Evolutionary conservation across 257 asterid genomes (phyloP), one percentile per base, ranked within the genome.

Genomic region (Solanum sejunctum): DNA sequence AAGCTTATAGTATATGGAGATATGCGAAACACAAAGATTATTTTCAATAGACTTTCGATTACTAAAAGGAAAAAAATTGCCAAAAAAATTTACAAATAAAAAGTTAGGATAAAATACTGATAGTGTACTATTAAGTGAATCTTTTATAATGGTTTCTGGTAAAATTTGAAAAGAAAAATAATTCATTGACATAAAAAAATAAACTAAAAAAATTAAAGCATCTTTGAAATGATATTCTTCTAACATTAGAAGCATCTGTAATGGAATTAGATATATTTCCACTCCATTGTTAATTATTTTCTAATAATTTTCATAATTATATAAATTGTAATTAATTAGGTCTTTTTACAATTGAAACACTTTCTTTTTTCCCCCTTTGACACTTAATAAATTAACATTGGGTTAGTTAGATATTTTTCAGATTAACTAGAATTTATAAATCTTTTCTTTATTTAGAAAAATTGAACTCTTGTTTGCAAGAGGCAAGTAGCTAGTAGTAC

Each of bases 191-290:
- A 23, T 32, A 32, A 28, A 75, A 49, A 75, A 47, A 49, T 26
- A 64, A 36, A 36, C 5, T 1, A 1, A 54, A 54, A 3, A 8
- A 64, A 64, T 12, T 64, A 12, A 32, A 75, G 20, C 23, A 75
- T 75, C 45, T 75, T 75, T 51, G 82, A 77, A 77, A 77, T 51
- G 43, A 77, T 75, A 26, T 75, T 75, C 61, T 15, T 16, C 45
- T 49, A 75, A 54, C 47, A 39, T 10, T 52, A 51, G 86, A 81
- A 81, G 83, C 85, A 86, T 85, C 83, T 84, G 43, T 58, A 67
- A 61, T 86, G 89, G 89, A 61, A 87, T 87, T 90, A 89, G 91
- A 85, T 85, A 58, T 28, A 41, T 45, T 71, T 67, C 91, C 89
- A 88, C 84, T 87, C 81, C 21, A 77, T n/a, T 2, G n/a, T 51